These are phyloP conservation scores for Wolfiporia cocos DNA, from an alignment of 1,284 basidiomycete genomes.

Conservation along the genomic window DNA sequence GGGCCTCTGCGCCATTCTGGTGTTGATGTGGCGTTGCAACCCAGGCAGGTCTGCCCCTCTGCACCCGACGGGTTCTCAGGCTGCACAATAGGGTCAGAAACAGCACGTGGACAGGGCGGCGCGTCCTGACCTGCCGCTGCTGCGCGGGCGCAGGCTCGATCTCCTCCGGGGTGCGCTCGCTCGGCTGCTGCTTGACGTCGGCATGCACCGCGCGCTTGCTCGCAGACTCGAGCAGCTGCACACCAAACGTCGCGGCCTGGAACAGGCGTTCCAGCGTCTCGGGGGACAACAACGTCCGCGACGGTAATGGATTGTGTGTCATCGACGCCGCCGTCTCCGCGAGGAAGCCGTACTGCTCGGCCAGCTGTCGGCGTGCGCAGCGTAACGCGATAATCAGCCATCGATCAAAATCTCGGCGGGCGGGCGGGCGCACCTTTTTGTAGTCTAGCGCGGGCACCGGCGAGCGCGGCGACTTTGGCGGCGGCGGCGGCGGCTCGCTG, in stretches of 20 bases:
- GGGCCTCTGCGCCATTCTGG: conserved; percentile 80
- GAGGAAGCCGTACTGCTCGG: conserved; percentile 41
- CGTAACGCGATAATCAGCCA: background rate
- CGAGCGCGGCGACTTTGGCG: conserved; percentile 12
- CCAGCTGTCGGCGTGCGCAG: conserved; percentile 25
- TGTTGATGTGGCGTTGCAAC: conserved; percentile 76
- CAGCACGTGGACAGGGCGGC: background rate
- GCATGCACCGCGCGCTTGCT: conserved; percentile 19
- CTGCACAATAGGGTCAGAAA: background rate
- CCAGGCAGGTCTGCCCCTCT: conserved; percentile 67
- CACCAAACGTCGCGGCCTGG: conserved; percentile 45
- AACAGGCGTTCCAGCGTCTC: conserved; percentile 40
- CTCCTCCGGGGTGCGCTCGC: conserved; percentile 14
- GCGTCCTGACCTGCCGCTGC: conserved; percentile 17
- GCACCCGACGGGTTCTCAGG: conserved; percentile 26
- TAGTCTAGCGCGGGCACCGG: conserved; percentile 38
- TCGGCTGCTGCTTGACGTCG: conserved; percentile 13
- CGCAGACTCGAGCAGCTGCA: conserved; percentile 42
- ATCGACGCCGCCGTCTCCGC: conserved; percentile 33
- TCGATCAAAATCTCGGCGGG: background rate
- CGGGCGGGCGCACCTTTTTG: conserved; percentile 36
- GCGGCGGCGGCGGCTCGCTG: conserved; percentile 16
- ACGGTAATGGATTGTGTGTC: conserved; percentile 19
- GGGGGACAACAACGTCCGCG: conserved; percentile 23
- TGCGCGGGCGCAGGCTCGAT: conserved; percentile 12